Base-by-base conservation (phyloP, 306 rosid species). In the Betula pendula region DNA sequence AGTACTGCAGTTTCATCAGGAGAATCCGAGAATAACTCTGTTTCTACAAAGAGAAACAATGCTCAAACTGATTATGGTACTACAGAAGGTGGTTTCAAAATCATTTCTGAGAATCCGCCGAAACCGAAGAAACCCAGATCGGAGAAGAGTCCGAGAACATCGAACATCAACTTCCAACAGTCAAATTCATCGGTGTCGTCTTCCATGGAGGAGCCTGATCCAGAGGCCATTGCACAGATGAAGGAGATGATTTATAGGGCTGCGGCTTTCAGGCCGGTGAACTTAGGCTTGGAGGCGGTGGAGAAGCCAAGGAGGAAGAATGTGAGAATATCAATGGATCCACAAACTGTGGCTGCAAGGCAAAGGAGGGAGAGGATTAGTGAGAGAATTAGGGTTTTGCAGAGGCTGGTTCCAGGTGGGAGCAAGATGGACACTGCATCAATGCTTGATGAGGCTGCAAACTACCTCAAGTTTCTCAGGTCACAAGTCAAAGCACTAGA, bases 351-450 rank as follows among this genome's bases (percentile, higher is more conserved):
- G 47, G 99, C 97, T 51, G 99, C 99, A 40, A 92, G 99, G 62
- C 97, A 92, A 48, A 89, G 97, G 84, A 89, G 99, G 74, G 99
- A 95, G 73, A 84, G 90, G 79, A 95, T 95, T 73, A 85, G 97
- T 72, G 97, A 92, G 38, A 93, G 80, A 75, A 89, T 95, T 77
- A 90, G 94, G 87, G 96, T 87, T 82, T 87, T 95, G 82, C 99
- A 95, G 83, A 85, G 80, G 81, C 59, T 95, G 62, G 97, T 95
- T 20, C 99, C 99, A n/a, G 97, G 97, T 8, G 99, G 99, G 52
- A 89, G 78, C 90, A 95, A 90, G 81, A 92, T 95, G 99, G 99
- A 95, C 80, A 92, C 99, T 56, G 99, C 99, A 17, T 92, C 99
- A 38, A 92, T 92, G 94, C 99, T 95, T 48, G 97, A 92, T 68